Percentiles rank a stretch among this genome's conserved stretches.
Conservation (phyloP, 2,329 filamentous ascomycete species). For the Penicillium rolfsii region DNA sequence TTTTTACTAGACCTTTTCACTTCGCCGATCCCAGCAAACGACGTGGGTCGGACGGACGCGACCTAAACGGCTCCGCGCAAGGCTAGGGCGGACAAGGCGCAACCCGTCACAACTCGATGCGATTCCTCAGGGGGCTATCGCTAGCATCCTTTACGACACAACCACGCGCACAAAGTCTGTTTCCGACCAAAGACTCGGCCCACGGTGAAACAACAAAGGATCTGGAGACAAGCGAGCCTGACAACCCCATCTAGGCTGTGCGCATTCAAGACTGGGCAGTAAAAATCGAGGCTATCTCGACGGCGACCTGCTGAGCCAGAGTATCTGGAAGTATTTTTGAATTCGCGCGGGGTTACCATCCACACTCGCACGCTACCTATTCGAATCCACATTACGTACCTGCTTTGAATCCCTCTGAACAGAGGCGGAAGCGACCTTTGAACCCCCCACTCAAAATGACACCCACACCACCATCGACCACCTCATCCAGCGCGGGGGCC, state of each 20-base stretch:
- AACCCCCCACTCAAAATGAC: constrained; percentile 37
- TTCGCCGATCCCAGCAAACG: neutral
- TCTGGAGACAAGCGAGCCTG: neutral
- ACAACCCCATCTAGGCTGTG: neutral
- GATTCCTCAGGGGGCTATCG: neutral
- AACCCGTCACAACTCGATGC: constrained; percentile 1
- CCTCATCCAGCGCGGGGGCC: constrained; percentile 71
- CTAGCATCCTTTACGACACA: neutral
- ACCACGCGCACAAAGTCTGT: neutral
- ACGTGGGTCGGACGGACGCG: neutral
- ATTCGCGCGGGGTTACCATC: neutral
- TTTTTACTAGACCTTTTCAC: neutral
- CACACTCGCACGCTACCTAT: neutral
- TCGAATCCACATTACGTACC: neutral
- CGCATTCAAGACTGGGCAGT: neutral
- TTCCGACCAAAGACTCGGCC: neutral
- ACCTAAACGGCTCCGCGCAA: neutral
- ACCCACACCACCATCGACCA: constrained; percentile 57
- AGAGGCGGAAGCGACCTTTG: neutral
- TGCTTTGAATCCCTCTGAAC: neutral
- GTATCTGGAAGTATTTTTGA: neutral
- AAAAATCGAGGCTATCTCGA: neutral
- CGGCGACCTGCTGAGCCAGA: neutral
- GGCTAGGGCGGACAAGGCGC: neutral
- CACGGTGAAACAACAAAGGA: neutral